Base-by-base conservation (phyloP, 495 filamentous ascomycete species). In the Immersiella caudata region DNA sequence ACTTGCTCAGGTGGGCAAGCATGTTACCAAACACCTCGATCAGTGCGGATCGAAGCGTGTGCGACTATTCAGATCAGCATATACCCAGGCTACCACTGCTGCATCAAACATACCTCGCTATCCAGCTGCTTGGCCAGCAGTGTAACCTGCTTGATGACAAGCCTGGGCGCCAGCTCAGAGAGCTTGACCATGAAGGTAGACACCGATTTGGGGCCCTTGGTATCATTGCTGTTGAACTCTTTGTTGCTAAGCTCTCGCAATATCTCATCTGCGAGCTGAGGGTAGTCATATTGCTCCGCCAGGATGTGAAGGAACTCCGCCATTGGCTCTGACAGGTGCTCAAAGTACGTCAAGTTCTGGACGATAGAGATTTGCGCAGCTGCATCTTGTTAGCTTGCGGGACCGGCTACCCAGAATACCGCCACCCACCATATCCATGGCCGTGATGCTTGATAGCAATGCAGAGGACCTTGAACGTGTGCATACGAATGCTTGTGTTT, bases 1-100 rank as follows among this genome's bases (percentile, higher is more conserved):
- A 90, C 74, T 92, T 94, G 77, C 89, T 96, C 14, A 99, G 86
- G 75, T 97, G 90, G 16, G 88, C 85, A 62, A 98, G 90, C 71
- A 99, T 86, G 79, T 98, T 98, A n/a, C 95, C 96, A 76, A 93
- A 97, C n/a, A 98, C 93, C 75, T 99, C 95, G 64, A 99, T 93
- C 29, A 99, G 85, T 25, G 95, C 92, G 72, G 91, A 97, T 26
- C 95, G 89, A 21, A 99, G 86, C 18, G 93, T 94, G 76, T 98
- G 96, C 22, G 96, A 96, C 90, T 33, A 8, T 8, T 33, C 29
- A 93, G 8, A 18, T 25, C 7, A 57, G 7, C 46, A 12, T 7
- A 21, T 21, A 33, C 29, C 8, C 29, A 33, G 29, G 29, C 68
- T 82, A 93, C 91, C 78, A 33, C 29, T 33, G n/a, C n/a, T n/a